phyloP scores from a whole-genome alignment of 148 eudicot genomes.

The Dysphania ambrosioides region DNA sequence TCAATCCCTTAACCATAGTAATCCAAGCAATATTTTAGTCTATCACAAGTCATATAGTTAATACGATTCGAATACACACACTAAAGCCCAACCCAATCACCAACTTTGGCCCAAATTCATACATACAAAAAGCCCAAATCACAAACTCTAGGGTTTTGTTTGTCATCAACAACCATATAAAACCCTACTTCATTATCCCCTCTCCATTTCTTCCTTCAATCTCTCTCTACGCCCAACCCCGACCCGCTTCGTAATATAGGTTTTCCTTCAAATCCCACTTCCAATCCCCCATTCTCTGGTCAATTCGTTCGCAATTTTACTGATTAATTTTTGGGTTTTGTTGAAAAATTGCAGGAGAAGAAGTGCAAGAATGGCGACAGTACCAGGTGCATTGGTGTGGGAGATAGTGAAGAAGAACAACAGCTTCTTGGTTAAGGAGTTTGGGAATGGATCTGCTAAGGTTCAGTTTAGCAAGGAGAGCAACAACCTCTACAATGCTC shows the following conservation, averaged over 20 bases:
- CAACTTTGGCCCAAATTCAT: not conserved
- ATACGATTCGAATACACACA: too few species aligned
- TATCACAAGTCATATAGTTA: too few species aligned
- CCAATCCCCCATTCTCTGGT: not conserved
- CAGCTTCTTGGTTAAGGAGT: conserved; percentile 77
- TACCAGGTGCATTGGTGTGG: conserved; percentile 86
- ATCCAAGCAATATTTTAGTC: too few species aligned
- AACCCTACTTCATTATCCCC: conserved; percentile 24
- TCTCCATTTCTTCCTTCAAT: conserved; percentile 9
- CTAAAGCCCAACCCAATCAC: not conserved
- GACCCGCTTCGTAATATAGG: too few species aligned
- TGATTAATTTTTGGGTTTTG: not conserved
- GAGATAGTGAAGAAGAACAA: conserved; percentile 96
- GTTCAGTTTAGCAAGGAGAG: conserved; percentile 76
- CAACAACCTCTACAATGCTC: conserved; percentile 79
- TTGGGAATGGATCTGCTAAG: conserved; percentile 72
- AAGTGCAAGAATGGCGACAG: conserved; percentile 81
- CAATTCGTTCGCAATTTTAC: not conserved
- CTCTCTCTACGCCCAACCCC: not conserved
- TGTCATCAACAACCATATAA: conserved; percentile 10
- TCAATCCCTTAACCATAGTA: too few species aligned
- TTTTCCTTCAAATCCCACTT: not conserved
- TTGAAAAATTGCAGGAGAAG: not conserved
- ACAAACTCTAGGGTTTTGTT: conserved; percentile 32
- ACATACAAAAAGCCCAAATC: not conserved